Conservation (phyloP, 768 basidiomycete species). For the Rhodotorula paludigena region DNA sequence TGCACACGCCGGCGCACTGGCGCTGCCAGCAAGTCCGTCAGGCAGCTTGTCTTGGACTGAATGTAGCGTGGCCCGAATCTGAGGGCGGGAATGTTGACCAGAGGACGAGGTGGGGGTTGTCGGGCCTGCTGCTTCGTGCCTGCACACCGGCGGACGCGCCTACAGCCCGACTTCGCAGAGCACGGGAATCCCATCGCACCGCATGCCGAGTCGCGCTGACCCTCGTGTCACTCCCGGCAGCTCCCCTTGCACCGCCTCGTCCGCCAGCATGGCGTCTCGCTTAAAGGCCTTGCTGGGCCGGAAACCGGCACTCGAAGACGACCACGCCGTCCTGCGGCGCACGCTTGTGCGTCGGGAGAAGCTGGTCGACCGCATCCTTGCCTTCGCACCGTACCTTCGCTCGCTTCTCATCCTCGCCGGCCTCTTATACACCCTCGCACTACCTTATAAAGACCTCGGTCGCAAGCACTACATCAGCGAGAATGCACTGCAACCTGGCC, state of each 20-base stretch:
- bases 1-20: too few relatives aligned
- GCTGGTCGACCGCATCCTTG: neutral
- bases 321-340: neutral
- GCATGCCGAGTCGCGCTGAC: too few relatives aligned
- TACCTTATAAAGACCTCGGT: conserved; percentile 55
- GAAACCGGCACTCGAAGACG: neutral
- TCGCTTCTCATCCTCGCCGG: conserved; percentile 58
- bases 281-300: neutral
- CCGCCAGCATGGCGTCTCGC: neutral
- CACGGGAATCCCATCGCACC: too few relatives aligned
- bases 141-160: too few relatives aligned
- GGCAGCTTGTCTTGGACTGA: too few relatives aligned
- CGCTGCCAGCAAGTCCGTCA: too few relatives aligned
- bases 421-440: conserved; percentile 73
- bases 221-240: too few relatives aligned
- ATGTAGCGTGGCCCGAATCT: too few relatives aligned
- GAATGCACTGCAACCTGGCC: conserved; percentile 87
- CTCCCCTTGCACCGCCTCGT: neutral
- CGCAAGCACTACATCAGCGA: conserved; percentile 70
- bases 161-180: too few relatives aligned
- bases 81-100: too few relatives aligned
- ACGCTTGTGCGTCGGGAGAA: conserved; percentile 12
- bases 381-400: conserved; percentile 5
- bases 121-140: too few relatives aligned
- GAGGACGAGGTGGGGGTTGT: too few relatives aligned